Base-by-base conservation (phyloP, 169 alveolate genomes). In the Plasmodium malariae region DNA sequence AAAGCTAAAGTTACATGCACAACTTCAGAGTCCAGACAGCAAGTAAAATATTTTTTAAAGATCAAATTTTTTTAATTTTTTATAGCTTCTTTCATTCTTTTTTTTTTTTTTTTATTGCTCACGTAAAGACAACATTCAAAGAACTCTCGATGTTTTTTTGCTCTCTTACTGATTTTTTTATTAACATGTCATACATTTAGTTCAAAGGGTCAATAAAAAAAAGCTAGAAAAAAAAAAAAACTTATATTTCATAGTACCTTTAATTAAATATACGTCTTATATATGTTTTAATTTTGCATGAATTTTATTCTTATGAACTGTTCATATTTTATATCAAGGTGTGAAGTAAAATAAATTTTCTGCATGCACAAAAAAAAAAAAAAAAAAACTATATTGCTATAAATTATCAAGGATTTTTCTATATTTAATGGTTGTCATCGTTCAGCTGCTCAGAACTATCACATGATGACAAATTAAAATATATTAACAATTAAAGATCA, bases 1-100 rank as follows among this genome's bases (percentile, higher is more conserved):
- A 4, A 73, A 73, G 40, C 87, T 59, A 55, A n/a, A 9, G 17
- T 36, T 73, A 57, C 71, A 73, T 55, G 57, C 71, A 55, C 55
- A 73, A 40, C 32, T 57, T 19, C 63, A 73, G 51, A 34, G 87
- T 36, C 34, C 55, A 73, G 24, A 37, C 21, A 73, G 19, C 34
- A 32, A 34, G 45, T 43, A 45, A 55, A 73, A 30, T 57, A 49
- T 55, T 36, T 55, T 30, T 5, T 26, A 73, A 73, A 26, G 70
- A 17, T 73, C 37, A 59, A 45, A 32, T 73, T 59, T 73, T 72
- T 72, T 71, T 70, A 43, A 24, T 30, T 62, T 62, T 62, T 62
- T 62, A 62, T 62, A 62, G 72, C 72, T 62, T 30, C 49, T 49
- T 45, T 62, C 40, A 62, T 36, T 73, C 12, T 62, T 62, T 60